Evolutionary conservation across 1,284 basidiomycete species (phyloP).

Genomic region (Ceraceosorus guamensis): DNA sequence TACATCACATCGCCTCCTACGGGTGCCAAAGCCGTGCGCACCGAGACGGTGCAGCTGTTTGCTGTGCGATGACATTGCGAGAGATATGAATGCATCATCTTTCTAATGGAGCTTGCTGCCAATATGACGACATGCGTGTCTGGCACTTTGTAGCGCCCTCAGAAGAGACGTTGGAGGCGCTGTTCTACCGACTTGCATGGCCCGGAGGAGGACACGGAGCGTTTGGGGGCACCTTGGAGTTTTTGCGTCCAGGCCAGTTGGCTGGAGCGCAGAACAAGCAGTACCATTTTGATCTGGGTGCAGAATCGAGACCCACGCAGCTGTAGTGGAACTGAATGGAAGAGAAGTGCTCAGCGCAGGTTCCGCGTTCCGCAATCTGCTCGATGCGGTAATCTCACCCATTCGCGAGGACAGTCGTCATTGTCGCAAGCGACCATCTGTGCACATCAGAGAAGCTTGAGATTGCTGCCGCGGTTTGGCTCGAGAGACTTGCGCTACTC

Average conservation of each 20-base stretch:
- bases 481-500: constrained; percentile 15
- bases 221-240: not conserved
- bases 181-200: too few relatives aligned
- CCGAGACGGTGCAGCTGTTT: constrained; percentile 32
- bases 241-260: constrained; percentile 7
- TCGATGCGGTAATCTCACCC: constrained; percentile 21
- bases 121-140: too few relatives aligned
- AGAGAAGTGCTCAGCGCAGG: not conserved
- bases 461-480: not conserved
- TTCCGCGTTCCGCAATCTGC: not conserved
- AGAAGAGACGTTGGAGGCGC: too few relatives aligned
- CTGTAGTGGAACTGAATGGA: constrained; percentile 32
- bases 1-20: constrained; percentile 56
- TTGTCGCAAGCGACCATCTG: constrained; percentile 49
- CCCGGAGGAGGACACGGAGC: not conserved
- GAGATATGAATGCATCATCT: too few relatives aligned
- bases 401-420: constrained; percentile 53
- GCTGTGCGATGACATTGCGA: constrained; percentile 6
- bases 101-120: too few relatives aligned
- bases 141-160: too few relatives aligned
- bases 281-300: constrained; percentile 38
- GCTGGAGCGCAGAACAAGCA: constrained; percentile 45
- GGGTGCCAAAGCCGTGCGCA: constrained; percentile 33
- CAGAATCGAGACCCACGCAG: constrained; percentile 33
- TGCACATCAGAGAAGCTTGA: constrained; percentile 7